Conservation (phyloP, 208 protist species). For the Leishmania arabica region DNA sequence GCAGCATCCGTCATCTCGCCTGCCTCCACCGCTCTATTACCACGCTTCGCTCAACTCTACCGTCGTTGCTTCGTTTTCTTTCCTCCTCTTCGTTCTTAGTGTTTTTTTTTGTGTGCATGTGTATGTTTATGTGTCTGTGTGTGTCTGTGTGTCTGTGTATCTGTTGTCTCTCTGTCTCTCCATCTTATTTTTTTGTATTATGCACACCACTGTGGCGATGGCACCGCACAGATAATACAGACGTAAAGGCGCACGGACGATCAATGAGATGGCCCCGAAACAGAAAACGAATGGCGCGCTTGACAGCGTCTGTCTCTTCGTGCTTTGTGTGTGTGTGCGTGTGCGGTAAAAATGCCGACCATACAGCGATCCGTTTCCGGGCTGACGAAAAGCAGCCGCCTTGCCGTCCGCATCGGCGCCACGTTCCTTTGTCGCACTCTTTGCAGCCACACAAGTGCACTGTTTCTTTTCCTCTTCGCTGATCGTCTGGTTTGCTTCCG, state of each 20-base stretch:
- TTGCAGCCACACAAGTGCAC: not conserved
- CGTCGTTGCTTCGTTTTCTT: conserved; percentile 2
- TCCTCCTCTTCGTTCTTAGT: not conserved
- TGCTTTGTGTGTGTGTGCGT: not conserved
- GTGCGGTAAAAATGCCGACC: not conserved
- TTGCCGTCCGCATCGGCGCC: not conserved
- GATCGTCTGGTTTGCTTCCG: not conserved
- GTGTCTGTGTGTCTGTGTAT: not conserved
- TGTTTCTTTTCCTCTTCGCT: not conserved
- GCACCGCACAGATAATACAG: not conserved
- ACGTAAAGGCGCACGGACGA: not conserved
- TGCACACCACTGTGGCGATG: not conserved
- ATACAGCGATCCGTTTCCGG: not conserved
- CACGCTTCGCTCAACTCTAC: not conserved
- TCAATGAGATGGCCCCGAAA: too few species aligned
- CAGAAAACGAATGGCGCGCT: not conserved
- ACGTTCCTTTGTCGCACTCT: not conserved
- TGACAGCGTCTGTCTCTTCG: not conserved
- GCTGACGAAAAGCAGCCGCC: not conserved
- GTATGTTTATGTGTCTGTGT: not conserved
- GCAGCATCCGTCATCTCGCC: not conserved
- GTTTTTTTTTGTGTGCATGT: not conserved
- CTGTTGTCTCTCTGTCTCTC: conserved; percentile 4
- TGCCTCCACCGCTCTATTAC: not conserved
- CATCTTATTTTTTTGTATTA: too few species aligned